Evolutionary conservation across 2,329 filamentous ascomycete genomes (phyloP).

Genomic region (Cordyceps fumosorosea): DNA sequence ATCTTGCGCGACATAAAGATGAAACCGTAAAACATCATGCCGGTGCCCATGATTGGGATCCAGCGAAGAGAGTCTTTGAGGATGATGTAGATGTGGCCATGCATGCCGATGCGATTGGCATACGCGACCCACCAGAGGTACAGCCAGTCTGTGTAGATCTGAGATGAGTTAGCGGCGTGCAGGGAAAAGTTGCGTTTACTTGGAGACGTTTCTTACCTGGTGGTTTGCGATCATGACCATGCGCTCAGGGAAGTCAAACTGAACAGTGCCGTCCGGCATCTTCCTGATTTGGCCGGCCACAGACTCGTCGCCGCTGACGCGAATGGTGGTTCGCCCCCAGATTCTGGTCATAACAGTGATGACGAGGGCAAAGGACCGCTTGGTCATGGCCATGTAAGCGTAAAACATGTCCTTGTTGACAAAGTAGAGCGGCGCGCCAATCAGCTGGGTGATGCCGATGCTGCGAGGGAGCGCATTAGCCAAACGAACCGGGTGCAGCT

Average conservation of each 20-base stretch:
- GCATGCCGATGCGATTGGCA: slow-evolving; percentile 65
- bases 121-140: slow-evolving; percentile 96
- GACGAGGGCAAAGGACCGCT: slow-evolving; percentile 73
- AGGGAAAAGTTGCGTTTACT: no score
- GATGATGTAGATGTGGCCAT: slow-evolving; percentile 85
- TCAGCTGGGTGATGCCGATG: slow-evolving; percentile 64
- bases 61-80: slow-evolving; percentile 80
- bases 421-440: slow-evolving; percentile 70
- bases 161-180: slow-evolving; percentile 19
- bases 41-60: slow-evolving; percentile 71
- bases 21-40: slow-evolving; percentile 82
- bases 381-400: slow-evolving; percentile 80
- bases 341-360: slow-evolving; percentile 76
- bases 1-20: slow-evolving; percentile 90
- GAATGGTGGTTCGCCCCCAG: slow-evolving; percentile 78
- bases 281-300: slow-evolving; percentile 68
- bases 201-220: slow-evolving; percentile 41
- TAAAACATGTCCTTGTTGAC: slow-evolving; percentile 74
- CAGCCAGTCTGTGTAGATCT: slow-evolving; percentile 85
- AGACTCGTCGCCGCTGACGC: slow-evolving; percentile 76
- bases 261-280: slow-evolving; percentile 63
- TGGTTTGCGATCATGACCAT: slow-evolving; percentile 83
- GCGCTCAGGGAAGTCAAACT: slow-evolving; percentile 75
- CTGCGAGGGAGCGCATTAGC: slow-evolving; percentile 28
- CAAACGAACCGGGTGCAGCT: background rate